Evolutionary conservation across 768 basidiomycete genomes (phyloP), one percentile per base, ranked within the genome.

Genomic region (Coprinopsis strossmayeri): DNA sequence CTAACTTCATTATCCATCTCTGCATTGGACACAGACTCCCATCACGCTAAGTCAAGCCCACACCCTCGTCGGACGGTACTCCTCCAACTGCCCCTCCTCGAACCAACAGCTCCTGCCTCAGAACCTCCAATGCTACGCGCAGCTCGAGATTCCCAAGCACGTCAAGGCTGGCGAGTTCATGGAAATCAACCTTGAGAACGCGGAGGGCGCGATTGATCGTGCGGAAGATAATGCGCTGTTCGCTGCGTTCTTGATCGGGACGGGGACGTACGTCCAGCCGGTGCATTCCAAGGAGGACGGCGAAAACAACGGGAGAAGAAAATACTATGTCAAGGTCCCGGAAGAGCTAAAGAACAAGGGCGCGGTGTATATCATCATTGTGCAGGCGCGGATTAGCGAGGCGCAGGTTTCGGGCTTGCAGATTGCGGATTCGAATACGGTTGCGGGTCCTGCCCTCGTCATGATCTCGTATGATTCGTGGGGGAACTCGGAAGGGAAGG

Each of bases 361-460:
- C 2, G 69, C 71, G 3, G 73, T 76, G 9, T 85, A 77, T 61
- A 71, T 74, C 5, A 59, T 79, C 47, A 64, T 81, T 38, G 45
- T 72, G 67, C 45, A 68, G 55, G 54, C 25, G 45, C 46, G 49
- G n/a, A 54, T 57, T 44, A 43, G 45, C 10, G 57, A 55, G 23
- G 51, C 56, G 9, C 38, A 32, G 13, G 38, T 55, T 65, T 64
- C 52, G 51, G 64, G 24, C 3, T 23, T 35, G 17, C 59, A 60
- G 13, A 64, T 72, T 20, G 60, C 60, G 25, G 77, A 81, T 48
- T 67, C 68, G 25, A 75, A 64, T 50, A 77, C 73, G 23, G 61
- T 85, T 30, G 82, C 81, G 30, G 83, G 83, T 2, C 79, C 78
- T 7, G 66, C 72, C 15, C 67, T 82, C 55, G 54, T 75, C 24